phyloP scores from a whole-genome alignment of 1,139 yeast species.

The Yamadazyma triangularis region DNA sequence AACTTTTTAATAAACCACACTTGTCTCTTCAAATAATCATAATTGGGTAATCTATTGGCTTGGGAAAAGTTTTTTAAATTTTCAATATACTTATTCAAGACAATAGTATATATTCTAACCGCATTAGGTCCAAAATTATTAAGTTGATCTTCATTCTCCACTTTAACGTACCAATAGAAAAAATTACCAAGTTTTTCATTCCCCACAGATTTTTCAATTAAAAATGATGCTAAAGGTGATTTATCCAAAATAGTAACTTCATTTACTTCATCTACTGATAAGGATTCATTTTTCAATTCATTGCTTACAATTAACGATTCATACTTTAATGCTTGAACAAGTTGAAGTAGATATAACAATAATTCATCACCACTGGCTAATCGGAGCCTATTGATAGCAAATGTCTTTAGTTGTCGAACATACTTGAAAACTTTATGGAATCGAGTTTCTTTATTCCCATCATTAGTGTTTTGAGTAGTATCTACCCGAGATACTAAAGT shows the following conservation, averaged over 20 bases:
- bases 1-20: slow-evolving; percentile 44
- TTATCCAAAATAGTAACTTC: slow-evolving; percentile 15
- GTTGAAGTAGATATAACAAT: slow-evolving; percentile 75
- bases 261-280: slow-evolving; percentile 14
- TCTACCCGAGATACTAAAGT: slow-evolving; percentile 21
- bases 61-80: slow-evolving; percentile 28
- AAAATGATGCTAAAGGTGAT: slow-evolving; percentile 74
- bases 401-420: slow-evolving; percentile 55
- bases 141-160: slow-evolving; percentile 73
- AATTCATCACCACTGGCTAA: slow-evolving; percentile 79
- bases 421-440: slow-evolving; percentile 29
- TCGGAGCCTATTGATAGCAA: slow-evolving; percentile 82
- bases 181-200: slow-evolving; percentile 72
- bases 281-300: slow-evolving; percentile 7
- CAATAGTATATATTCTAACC: slow-evolving; percentile 26
- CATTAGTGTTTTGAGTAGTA: slow-evolving; percentile 3
- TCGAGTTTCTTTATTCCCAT: slow-evolving; percentile 20
- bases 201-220: slow-evolving; percentile 67
- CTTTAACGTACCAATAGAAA: slow-evolving; percentile 88
- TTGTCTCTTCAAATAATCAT: slow-evolving; percentile 38
- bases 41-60: slow-evolving; percentile 28
- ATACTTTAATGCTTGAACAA: slow-evolving; percentile 89
- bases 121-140: slow-evolving; percentile 13
- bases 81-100: slow-evolving; percentile 39
- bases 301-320: slow-evolving; percentile 36